Evolutionary conservation across 768 basidiomycete genomes (phyloP).

Genomic region (Rhizopogon rudus): DNA sequence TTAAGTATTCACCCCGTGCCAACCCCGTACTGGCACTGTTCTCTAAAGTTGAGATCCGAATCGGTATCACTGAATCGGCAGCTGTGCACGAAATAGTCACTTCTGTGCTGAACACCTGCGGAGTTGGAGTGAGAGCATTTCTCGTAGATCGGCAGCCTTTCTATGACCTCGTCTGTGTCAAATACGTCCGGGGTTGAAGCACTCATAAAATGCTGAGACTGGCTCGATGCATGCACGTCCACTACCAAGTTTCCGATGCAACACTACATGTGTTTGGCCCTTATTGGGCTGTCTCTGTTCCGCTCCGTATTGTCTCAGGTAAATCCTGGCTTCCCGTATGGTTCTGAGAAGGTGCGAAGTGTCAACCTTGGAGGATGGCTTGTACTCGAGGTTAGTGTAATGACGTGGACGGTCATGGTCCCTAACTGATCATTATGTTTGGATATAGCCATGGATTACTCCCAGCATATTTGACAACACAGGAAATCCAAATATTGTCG

Average conservation of each 20-base stretch:
- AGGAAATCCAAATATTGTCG: constrained; percentile 49
- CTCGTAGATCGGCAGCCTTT: background rate
- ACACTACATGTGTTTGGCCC: constrained; percentile 11
- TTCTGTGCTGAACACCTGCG: background rate
- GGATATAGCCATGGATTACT: constrained; percentile 67
- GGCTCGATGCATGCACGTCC: background rate
- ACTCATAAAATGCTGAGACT: background rate
- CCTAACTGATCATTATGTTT: constrained; percentile 35
- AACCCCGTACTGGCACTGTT: background rate
- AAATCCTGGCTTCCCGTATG: constrained; percentile 65
- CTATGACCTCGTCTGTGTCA: background rate
- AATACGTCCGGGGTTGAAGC: background rate
- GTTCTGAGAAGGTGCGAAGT: constrained; percentile 68
- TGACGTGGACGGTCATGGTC: background rate
- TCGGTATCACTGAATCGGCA: background rate
- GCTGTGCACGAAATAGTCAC: background rate
- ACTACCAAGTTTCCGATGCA: background rate
- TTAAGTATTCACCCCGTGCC: background rate
- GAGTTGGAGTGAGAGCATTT: background rate
- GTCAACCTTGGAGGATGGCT: constrained; percentile 78
- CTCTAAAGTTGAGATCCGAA: background rate
- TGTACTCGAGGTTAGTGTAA: constrained; percentile 40
- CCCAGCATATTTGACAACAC: constrained; percentile 66
- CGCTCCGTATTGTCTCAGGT: constrained; percentile 26
- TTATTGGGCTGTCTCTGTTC: constrained; percentile 25